Evolutionary conservation across 2,329 filamentous ascomycete species (phyloP), one percentile per base, ranked within the genome.

Genomic region (Ophiocordyceps polyrhachis-furcata): DNA sequence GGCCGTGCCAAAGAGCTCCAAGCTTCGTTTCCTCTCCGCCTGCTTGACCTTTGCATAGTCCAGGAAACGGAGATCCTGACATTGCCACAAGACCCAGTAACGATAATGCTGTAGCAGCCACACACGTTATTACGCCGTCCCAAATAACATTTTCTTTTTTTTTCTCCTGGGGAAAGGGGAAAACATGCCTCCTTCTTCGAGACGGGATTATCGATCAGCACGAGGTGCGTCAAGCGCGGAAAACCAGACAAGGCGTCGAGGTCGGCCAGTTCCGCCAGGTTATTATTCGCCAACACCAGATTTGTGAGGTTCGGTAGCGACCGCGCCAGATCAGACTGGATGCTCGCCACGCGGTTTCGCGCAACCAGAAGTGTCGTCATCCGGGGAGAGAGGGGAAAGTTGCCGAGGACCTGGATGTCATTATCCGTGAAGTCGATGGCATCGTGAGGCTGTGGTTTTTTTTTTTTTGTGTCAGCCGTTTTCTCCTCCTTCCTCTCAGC

Each of bases 391-490:
- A 93, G 77, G 4, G 91, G 91, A 61, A 98, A 94, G 67, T 95
- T 95, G 52, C 80, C 81, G 50, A 98, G 75, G 43, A 81, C 71
- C 54, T 84, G 78, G 57, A 98, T 89, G 64, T 95, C 88, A 64
- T 98, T 98, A 71, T 98, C 91, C 63, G 91, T 96, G 57, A 98
- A 81, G 68, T 98, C 91, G 71, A 98, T 93, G 52, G 85, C 80
- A 69, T 96, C 91, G 74, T 93, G 87, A 55, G 88, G 85, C 85
- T 93, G 56, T 15, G 32, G n/a, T 35, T 15, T 9, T 19, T 29
- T n/a, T 14, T 12, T 20, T 5, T 17, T 42, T 48, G 45, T 52
- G 48, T 37, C 23, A 42, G 47, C 32, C 31, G 31, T 9, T 2
- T 17, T 31, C 17, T 32, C 29, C 29, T 42, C 17, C 15, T 9